Percentiles rank a stretch among this genome's conserved stretches.
Evolutionary conservation across 148 eudicot genomes (phyloP).

Genomic region (Cornus controversa): DNA sequence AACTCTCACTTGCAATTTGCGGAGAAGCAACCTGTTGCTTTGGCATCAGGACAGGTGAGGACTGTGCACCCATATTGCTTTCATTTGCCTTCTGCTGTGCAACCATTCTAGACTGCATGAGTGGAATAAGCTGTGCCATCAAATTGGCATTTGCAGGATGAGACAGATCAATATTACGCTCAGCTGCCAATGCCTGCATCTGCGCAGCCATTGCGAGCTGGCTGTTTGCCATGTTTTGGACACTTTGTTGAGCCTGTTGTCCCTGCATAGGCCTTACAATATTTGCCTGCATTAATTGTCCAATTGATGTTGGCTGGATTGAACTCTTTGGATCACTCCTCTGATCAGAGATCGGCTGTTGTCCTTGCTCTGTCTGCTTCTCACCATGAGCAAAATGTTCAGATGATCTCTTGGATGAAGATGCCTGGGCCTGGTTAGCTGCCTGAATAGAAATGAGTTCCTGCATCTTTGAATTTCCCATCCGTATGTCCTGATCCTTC

Average conservation of each 20-base stretch:
- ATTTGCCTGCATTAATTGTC: constrained; percentile 49
- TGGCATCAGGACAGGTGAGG: constrained; percentile 47
- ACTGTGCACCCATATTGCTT: constrained; percentile 43
- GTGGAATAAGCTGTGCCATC: constrained; percentile 76
- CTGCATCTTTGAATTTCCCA: constrained; percentile 48
- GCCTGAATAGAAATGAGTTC: constrained; percentile 53
- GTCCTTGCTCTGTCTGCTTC: constrained; percentile 51
- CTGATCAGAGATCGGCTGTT: constrained; percentile 47
- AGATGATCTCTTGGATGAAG: constrained; percentile 56
- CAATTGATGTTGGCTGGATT: constrained; percentile 46
- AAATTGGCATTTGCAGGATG: constrained; percentile 78
- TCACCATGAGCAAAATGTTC: constrained; percentile 54
- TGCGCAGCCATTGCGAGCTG: constrained; percentile 77
- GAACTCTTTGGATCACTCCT: constrained; percentile 55
- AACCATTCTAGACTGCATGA: constrained; percentile 81
- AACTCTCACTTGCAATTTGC: constrained; percentile 63
- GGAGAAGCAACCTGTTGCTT: constrained; percentile 76
- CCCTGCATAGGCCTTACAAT: constrained; percentile 46
- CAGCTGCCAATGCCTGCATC: constrained; percentile 80
- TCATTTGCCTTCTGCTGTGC: constrained; percentile 75
- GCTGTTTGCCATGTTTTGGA: constrained; percentile 51
- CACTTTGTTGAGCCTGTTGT: constrained; percentile 51
- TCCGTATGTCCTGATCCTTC: constrained; percentile 52
- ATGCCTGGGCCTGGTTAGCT: constrained; percentile 53
- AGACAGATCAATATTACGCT: constrained; percentile 83